phyloP scores from a whole-genome alignment of 805 yeast genomes.

The Metschnikowia orientalis region DNA sequence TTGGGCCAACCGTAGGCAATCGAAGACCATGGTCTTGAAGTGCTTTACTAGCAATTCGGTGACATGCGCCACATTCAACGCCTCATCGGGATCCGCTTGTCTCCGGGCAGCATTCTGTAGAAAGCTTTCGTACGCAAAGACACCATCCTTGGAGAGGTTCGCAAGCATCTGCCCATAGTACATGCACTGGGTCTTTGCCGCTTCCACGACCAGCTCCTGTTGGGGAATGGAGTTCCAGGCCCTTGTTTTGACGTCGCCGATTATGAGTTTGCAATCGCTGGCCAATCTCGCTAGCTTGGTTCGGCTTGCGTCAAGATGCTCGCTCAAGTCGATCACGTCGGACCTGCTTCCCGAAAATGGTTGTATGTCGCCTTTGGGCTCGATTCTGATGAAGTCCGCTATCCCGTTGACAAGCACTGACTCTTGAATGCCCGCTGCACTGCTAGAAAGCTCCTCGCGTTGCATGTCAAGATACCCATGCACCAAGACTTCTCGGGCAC shows the following conservation, averaged over 20 bases:
- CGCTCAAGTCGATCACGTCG: slow-evolving; percentile 4
- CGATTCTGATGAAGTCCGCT: slow-evolving; percentile 17
- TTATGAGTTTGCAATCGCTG: slow-evolving; percentile 10
- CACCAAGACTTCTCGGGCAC: slow-evolving; percentile 60
- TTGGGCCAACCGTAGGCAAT: slow-evolving; percentile 40
- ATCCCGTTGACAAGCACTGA: slow-evolving; percentile 58
- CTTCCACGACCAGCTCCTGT: slow-evolving; percentile 45
- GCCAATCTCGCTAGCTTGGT: slow-evolving; percentile 6
- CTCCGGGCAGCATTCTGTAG: slow-evolving; percentile 46
- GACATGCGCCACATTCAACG: slow-evolving; percentile 40
- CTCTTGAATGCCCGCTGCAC: slow-evolving; percentile 10
- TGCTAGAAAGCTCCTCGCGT: slow-evolving; percentile 13
- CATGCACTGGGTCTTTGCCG: slow-evolving; percentile 57
- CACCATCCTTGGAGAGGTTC: slow-evolving; percentile 16
- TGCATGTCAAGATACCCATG: slow-evolving; percentile 45
- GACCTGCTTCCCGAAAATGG: too few species aligned
- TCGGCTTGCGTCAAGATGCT: slow-evolving; percentile 6
- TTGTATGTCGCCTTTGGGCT: background rate
- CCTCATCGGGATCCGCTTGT: slow-evolving; percentile 44
- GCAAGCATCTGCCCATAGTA: slow-evolving; percentile 47
- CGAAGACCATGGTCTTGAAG: slow-evolving; percentile 34
- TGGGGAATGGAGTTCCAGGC: slow-evolving; percentile 39
- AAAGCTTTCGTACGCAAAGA: slow-evolving; percentile 38
- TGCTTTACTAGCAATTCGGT: slow-evolving; percentile 37
- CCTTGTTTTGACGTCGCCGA: slow-evolving; percentile 63